Conservation (phyloP, 192 early-diverging fungal genomes). For the Physocladia obscura region DNA sequence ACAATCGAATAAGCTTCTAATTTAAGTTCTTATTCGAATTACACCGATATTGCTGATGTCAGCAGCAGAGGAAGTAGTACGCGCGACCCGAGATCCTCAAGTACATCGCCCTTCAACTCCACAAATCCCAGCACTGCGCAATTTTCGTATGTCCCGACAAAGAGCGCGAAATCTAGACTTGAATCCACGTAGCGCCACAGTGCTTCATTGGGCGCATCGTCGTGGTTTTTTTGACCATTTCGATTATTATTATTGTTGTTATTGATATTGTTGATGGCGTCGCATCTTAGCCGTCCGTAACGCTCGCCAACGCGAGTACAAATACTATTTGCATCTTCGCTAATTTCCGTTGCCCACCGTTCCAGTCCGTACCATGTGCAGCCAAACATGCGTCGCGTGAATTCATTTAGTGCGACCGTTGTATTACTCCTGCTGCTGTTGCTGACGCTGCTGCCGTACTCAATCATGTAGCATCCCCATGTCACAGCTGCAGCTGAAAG, state of each 20-base stretch:
- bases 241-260: too few relatives aligned
- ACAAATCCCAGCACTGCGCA: not conserved
- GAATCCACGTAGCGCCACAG: constrained; percentile 5
- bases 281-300: constrained; percentile 3
- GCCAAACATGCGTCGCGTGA: constrained; percentile 2
- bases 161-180: not conserved
- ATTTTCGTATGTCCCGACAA: constrained; percentile 4
- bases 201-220: not conserved
- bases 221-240: too few relatives aligned
- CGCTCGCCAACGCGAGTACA: not conserved
- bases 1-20: too few relatives aligned
- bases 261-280: too few relatives aligned
- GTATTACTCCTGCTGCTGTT: too few relatives aligned
- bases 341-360: not conserved
- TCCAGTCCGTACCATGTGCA: constrained; percentile 3
- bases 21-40: too few relatives aligned
- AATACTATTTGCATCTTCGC: not conserved
- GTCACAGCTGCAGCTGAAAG: too few relatives aligned
- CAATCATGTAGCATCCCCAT: too few relatives aligned
- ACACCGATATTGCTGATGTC: too few relatives aligned
- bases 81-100: constrained; percentile 10
- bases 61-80: constrained; percentile 3
- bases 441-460: too few relatives aligned
- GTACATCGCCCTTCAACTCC: constrained; percentile 10
- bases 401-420: not conserved